Base-by-base conservation (phyloP, 2,329 filamentous ascomycete genomes). In the Verticillium alfalfae region DNA sequence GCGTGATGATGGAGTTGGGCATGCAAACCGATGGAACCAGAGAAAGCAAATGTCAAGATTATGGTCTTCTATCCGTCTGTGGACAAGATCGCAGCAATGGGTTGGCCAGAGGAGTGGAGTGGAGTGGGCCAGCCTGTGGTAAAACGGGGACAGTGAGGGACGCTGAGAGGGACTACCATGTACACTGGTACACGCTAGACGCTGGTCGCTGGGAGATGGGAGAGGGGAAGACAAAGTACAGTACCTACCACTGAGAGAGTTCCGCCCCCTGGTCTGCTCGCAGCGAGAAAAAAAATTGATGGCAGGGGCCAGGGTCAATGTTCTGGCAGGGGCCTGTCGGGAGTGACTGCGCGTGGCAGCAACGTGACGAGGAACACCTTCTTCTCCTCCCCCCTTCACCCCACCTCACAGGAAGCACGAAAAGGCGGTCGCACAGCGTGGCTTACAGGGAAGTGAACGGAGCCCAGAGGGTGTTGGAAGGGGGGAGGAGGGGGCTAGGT, bases 371-470 rank as follows among this genome's bases (percentile, higher is more conserved):
- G 38, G 62, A 59, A 45, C 54, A 52, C 45, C 45, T 52, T 52
- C 45, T 18, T 10, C 39, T 18, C 26, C 26, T 31, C 26, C 26
- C 26, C 26, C 26, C 26, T 31, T 31, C 26, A 31, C 26, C 26
- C 26, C 26, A 31, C 26, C 26, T 31, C 26, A 31, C 45, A 52
- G n/a, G 12, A 26, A 22, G 62, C 41, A 13, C 59, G 18, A 22
- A 56, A 56, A 60, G 34, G 12, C 16, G 54, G 52, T 34, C 60
- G 62, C 64, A 63, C 60, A 61, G 63, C 64, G 56, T 66, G 64
- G 64, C 63, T 63, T 61, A 56, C 63, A 66, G 64, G 64, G 64
- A 66, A 65, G 63, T 9, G 36, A 61, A 58, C 56, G 55, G 59
- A 56, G 62, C 63, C 56, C 60, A 62, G 60, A 34, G 22, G 26